A percentile compares a stretch with the other conserved stretches of the same genome.
Conservation (phyloP, 306 rosid species). For the Mucuna pruriens region DNA sequence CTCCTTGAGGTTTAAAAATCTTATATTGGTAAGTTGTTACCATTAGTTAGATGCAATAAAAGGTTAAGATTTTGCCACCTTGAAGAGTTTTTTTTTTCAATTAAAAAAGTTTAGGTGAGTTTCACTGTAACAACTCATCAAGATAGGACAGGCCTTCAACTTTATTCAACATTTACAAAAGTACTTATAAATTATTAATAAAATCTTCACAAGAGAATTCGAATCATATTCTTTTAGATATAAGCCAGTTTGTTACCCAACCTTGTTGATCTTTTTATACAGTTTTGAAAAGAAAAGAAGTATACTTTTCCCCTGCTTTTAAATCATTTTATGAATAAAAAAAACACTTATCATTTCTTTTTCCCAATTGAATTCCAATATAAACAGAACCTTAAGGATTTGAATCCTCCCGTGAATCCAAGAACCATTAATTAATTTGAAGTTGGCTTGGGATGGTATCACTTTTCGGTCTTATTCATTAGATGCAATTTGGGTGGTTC, state of each 20-base stretch:
- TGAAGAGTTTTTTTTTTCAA: no score
- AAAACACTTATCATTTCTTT: background rate
- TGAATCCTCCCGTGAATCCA: background rate
- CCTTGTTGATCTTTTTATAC: no score
- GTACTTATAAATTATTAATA: no score
- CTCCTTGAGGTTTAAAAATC: background rate
- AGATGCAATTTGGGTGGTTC: background rate
- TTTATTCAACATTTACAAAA: no score
- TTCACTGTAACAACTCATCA: no score
- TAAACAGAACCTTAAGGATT: background rate
- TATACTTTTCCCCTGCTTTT: background rate
- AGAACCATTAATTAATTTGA: background rate
- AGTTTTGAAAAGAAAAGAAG: slow-evolving; percentile 2
- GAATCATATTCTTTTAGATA: no score
- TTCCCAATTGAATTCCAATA: background rate
- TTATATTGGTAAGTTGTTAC: background rate
- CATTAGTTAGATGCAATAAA: background rate
- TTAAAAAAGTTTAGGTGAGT: no score
- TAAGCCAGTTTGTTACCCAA: no score
- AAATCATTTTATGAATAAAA: background rate
- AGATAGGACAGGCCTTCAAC: no score
- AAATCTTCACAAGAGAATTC: no score
- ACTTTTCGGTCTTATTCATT: background rate
- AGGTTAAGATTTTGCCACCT: background rate
- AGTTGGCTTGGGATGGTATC: slow-evolving; percentile 3